A percentile compares a stretch with the other conserved stretches of the same genome.
Evolutionary conservation across 495 filamentous ascomycete genomes (phyloP).

Genomic region (Pyrenula aspistea): DNA sequence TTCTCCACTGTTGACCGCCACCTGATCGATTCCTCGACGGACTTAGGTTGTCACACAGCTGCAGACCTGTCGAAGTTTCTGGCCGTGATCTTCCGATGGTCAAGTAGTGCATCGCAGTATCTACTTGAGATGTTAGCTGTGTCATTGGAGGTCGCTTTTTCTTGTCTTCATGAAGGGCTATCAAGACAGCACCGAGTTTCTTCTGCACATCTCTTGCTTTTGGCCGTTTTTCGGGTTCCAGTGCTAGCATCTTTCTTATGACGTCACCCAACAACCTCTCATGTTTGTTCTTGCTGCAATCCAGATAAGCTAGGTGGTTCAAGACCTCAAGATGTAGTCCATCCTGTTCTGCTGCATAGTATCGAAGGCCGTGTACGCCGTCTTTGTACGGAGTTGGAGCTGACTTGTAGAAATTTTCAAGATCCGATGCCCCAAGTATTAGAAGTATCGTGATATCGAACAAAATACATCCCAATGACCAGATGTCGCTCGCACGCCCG

Average conservation of each 20-base stretch:
- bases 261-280: background rate
- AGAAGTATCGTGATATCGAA: no score
- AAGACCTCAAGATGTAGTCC: no score
- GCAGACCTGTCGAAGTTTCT: background rate
- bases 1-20: background rate
- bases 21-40: background rate
- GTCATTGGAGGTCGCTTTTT: background rate
- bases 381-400: no score
- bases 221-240: background rate
- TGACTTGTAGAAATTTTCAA: no score
- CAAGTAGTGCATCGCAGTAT: background rate
- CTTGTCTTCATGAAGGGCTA: background rate
- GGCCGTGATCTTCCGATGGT: background rate
- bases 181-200: background rate
- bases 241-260: background rate
- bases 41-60: background rate
- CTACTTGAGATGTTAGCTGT: background rate
- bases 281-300: no score
- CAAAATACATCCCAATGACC: no score
- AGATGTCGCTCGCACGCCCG: no score
- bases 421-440: no score
- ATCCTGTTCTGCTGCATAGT: no score
- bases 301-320: no score
- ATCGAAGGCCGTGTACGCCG: no score
- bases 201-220: background rate